These are phyloP conservation scores for Viridothelium virens DNA, from an alignment of 495 filamentous ascomycete genomes.

Conservation along the genomic window DNA sequence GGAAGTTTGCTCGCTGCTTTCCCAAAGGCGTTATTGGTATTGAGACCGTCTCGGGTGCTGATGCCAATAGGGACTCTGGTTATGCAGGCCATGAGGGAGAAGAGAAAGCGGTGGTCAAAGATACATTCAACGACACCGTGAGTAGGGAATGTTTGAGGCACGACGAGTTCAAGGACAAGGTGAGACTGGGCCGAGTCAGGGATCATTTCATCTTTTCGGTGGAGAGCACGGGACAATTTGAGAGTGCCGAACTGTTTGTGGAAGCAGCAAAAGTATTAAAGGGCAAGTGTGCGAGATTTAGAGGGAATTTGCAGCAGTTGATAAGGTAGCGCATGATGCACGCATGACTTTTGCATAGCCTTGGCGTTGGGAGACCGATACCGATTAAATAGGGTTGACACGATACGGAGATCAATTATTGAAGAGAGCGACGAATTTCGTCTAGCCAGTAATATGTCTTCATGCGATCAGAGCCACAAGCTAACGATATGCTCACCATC, in stretches of 20 bases:
- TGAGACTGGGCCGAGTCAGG: conserved; percentile 77
- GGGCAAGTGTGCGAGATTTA: conserved; percentile 61
- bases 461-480: no score
- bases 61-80: conserved; percentile 55
- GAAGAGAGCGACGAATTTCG: no score
- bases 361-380: background rate
- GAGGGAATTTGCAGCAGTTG: conserved; percentile 50
- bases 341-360: background rate
- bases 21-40: conserved; percentile 79
- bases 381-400: no score
- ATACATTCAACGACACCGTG: conserved; percentile 84
- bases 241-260: conserved; percentile 83
- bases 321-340: background rate
- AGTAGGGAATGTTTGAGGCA: conserved; percentile 87
- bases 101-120: conserved; percentile 73
- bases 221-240: conserved; percentile 90
- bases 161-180: conserved; percentile 87
- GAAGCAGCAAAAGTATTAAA: conserved; percentile 79
- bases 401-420: no score
- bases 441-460: no score
- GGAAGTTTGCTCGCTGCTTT: conserved; percentile 87
- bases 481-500: no score
- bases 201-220: conserved; percentile 98
- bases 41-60: conserved; percentile 59
- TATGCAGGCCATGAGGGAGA: conserved; percentile 67